These are phyloP conservation scores for Mucor velutinosus DNA, from an alignment of 371 early-diverging fungal species.

Conservation along the genomic window DNA sequence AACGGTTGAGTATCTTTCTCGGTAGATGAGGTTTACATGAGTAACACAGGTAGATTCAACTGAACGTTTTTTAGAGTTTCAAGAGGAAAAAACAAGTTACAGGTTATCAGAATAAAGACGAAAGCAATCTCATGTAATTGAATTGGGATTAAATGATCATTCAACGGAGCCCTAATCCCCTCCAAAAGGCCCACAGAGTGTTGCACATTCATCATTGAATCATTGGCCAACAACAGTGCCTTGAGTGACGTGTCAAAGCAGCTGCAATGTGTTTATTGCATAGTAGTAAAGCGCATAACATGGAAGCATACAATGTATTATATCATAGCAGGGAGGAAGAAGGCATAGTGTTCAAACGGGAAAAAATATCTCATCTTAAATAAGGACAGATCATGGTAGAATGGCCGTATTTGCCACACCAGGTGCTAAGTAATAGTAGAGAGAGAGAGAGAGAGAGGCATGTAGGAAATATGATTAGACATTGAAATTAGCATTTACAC, in stretches of 20 bases:
- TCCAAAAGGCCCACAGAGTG: neutral
- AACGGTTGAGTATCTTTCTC: neutral
- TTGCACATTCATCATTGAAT: conserved; percentile 2
- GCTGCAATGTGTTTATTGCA: neutral
- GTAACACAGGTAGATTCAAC: neutral
- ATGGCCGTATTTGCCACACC: conserved; percentile 13
- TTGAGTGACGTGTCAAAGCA: conserved; percentile 7
- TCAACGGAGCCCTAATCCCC: conserved; percentile 1
- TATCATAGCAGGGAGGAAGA: neutral
- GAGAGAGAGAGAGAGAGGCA: neutral
- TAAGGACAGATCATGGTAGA: neutral
- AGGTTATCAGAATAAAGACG: neutral
- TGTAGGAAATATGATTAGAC: neutral
- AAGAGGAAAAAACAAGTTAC: neutral
- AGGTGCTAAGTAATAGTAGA: neutral
- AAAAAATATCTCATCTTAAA: neutral
- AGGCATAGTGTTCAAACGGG: neutral
- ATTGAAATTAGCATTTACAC: neutral
- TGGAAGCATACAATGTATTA: neutral
- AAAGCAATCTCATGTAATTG: neutral
- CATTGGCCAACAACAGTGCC: neutral
- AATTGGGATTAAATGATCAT: neutral
- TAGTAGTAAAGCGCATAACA: neutral
- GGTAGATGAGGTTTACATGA: neutral
- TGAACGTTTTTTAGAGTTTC: neutral